Evolutionary conservation across 2,329 filamentous ascomycete species (phyloP), one percentile per base, ranked within the genome.

Genomic region (Penicillium sp.): DNA sequence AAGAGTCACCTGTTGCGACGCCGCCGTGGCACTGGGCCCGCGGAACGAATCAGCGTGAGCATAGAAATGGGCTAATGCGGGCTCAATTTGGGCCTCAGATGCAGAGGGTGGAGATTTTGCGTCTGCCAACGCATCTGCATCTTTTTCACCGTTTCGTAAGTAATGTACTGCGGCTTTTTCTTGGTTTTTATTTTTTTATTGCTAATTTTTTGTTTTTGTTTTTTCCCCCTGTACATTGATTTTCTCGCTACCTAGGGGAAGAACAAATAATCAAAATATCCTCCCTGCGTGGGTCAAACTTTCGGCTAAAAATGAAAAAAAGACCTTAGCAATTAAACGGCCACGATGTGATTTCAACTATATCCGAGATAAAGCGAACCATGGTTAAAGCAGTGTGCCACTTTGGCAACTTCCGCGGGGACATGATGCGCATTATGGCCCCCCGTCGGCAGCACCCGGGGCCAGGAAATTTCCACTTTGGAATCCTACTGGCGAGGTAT

Each of bases 121-220:
- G 57, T 54, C 50, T 65, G 63, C 64, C 63, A 67, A 54, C 64
- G 54, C 64, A 66, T 58, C 48, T 61, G 61, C 56, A 58, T 50
- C 42, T 25, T 43, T 53, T 39, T 16, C 35, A 47, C 54, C 48
- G 48, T 55, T 55, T 54, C 25, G 43, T 37, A 53, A 46, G 19
- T 53, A 53, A 53, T 53, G 27, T 39, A n/a, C 35, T 50, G 48
- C 49, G 49, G 33, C 49, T 51, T 51, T 51, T 43, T 43, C n/a
- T 50, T 27, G 19, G 9, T 33, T 35, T 50, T 19, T 37, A 16
- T 27, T 46, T 29, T 46, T 29, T 10, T 29, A 29, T 10, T 29
- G 31, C 26, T 10, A 27, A 2, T 27, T 27, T 27, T 29, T 37
- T 19, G 21, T 19, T 27, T 31, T 11, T 29, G n/a, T 27, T 27